Conservation (phyloP, 2,329 filamentous ascomycete species). For the Colletotrichum navitas region DNA sequence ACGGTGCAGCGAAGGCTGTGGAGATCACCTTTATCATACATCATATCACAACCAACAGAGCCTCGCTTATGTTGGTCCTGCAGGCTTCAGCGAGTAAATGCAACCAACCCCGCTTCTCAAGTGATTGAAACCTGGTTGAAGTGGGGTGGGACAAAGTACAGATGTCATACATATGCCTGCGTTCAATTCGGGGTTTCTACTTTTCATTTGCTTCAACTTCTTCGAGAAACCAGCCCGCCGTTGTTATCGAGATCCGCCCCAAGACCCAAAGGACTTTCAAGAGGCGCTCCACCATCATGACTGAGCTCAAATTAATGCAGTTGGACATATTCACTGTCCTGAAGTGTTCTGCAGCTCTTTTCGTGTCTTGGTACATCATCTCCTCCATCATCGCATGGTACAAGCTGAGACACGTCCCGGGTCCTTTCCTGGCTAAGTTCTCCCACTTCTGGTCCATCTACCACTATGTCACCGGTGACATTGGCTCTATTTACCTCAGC, state of each 20-base stretch:
- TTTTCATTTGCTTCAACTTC: slow-evolving; percentile 1
- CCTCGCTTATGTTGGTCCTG: not conserved
- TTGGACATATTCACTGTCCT: not conserved
- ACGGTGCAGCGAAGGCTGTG: no score
- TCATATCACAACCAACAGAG: no score
- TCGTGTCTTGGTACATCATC: slow-evolving; percentile 38
- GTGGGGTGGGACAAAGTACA: not conserved
- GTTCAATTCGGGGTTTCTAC: not conserved
- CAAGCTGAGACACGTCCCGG: slow-evolving; percentile 4
- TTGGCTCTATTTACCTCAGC: not conserved
- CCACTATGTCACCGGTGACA: not conserved
- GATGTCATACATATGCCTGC: slow-evolving; percentile 5
- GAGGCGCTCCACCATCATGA: not conserved
- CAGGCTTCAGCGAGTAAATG: slow-evolving; percentile 2
- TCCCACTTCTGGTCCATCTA: slow-evolving; percentile 16
- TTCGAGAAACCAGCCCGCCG: not conserved
- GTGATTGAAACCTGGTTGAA: not conserved
- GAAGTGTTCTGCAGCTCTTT: not conserved
- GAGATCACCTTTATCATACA: no score
- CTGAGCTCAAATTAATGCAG: not conserved
- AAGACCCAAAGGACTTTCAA: not conserved
- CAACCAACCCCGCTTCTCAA: not conserved
- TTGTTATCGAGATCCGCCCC: not conserved
- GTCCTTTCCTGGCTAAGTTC: slow-evolving; percentile 4
- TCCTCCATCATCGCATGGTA: slow-evolving; percentile 42